phyloP scores from a whole-genome alignment of 371 early-diverging fungal genomes.

The Rhizopus sp. region DNA sequence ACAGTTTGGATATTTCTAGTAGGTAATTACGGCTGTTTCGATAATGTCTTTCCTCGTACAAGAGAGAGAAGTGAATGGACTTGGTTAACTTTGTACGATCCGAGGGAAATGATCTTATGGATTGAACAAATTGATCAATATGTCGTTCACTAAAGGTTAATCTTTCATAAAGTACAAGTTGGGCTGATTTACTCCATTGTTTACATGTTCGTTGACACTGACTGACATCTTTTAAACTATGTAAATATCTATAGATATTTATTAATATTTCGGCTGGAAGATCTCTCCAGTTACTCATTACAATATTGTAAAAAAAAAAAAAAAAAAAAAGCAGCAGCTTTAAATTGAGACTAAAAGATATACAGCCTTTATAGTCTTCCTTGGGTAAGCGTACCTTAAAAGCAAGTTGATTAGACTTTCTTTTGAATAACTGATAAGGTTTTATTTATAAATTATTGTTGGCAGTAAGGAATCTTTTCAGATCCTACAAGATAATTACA shows the following conservation, averaged over 20 bases:
- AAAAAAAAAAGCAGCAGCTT: background rate
- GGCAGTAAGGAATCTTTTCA: conserved; percentile 9
- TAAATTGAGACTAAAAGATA: too few species aligned
- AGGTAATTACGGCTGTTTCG: background rate
- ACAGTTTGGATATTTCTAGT: background rate
- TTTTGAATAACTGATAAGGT: too few species aligned
- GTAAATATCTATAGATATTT: background rate
- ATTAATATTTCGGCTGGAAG: background rate
- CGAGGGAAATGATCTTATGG: background rate
- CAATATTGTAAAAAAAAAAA: background rate
- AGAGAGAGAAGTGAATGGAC: background rate
- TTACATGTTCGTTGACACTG: background rate
- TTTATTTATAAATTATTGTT: too few species aligned
- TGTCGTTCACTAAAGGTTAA: background rate
- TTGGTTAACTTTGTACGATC: background rate
- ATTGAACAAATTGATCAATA: background rate
- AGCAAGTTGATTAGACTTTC: too few species aligned
- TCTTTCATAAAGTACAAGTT: conserved; percentile 2
- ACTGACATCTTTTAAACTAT: background rate
- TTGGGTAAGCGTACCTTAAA: too few species aligned
- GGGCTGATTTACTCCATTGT: conserved; percentile 1
- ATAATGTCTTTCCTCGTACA: background rate
- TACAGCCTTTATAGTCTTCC: too few species aligned
- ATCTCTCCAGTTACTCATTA: background rate
- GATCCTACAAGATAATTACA: conserved; percentile 19